Conservation (phyloP, 306 rosid species). For the Gillenia trifoliata region DNA sequence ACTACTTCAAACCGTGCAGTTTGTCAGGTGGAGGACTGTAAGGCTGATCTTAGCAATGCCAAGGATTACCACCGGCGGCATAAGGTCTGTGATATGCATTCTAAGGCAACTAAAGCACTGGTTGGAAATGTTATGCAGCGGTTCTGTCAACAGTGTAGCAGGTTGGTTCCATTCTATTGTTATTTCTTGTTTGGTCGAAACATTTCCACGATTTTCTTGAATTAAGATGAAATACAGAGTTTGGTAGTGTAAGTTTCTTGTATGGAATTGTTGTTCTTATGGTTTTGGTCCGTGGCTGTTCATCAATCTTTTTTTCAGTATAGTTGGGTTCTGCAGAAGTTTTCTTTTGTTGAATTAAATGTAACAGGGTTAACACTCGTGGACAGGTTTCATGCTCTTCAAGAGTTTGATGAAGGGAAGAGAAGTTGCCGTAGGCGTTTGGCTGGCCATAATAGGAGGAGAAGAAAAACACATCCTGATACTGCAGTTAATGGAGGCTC, state of each 20-base stretch:
- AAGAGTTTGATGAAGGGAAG: conserved; percentile 94
- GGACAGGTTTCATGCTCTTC: conserved; percentile 85
- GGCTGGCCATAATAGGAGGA: conserved; percentile 83
- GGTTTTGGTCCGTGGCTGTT: background rate
- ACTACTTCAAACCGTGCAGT: conserved; percentile 51
- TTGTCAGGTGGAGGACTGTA: conserved; percentile 83
- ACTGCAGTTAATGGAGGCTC: conserved; percentile 51
- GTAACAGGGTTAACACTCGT: conserved; percentile 23
- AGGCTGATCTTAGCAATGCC: conserved; percentile 66
- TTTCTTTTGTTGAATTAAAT: conserved; percentile 19
- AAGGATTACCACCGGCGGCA: conserved; percentile 83
- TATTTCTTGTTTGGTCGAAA: conserved; percentile 13
- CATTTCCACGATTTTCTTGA: conserved; percentile 3
- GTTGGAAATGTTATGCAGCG: conserved; percentile 78
- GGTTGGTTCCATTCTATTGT: conserved; percentile 37
- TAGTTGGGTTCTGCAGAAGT: conserved; percentile 10
- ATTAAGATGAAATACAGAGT: background rate
- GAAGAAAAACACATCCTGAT: conserved; percentile 77
- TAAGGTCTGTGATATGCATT: conserved; percentile 67
- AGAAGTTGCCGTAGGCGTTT: conserved; percentile 92
- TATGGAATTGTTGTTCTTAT: background rate
- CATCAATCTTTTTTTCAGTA: background rate
- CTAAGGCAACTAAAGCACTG: conserved; percentile 64
- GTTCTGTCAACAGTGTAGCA: conserved; percentile 92
- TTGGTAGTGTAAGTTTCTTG: conserved; percentile 9